Base-by-base conservation (phyloP, 768 basidiomycete species). In the Epithele typhae region DNA sequence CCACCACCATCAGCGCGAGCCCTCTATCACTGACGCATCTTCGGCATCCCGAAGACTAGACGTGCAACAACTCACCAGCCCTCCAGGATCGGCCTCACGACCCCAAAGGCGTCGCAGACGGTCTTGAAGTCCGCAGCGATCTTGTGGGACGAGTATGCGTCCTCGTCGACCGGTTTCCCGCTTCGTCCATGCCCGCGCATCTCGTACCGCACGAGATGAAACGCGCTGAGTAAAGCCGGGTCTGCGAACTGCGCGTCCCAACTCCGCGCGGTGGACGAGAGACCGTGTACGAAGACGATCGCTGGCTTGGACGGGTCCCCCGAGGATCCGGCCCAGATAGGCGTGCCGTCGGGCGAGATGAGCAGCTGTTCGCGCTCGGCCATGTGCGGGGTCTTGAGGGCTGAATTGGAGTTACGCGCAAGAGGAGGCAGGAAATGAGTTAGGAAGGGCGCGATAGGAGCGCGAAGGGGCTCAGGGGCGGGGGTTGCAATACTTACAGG, bases 281-380 rank as follows among this genome's bases (percentile, higher is more conserved):
- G 58, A 2, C 73, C 72, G 52, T 72, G 72, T 15, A 73, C 57
- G 52, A 74, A 72, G 35, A 74, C 67, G 22, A 76, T 45, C 35
- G 65, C 59, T 25, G 61, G 67, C 44, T 69, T 69, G 22, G 49
- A 48, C 15, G 63, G 61, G 47, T 72, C 52, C 14, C 72, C 72
- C n/a, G 58, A 57, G 2, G 71, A 68, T 43, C 68, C 64, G 2
- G 72, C 71, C 46, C 64, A 72, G 34, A 76, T 64, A 23, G 42
- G 52, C 8, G 68, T 70, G 17, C 72, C 72, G 49, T 73, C 73
- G 25, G 62, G 56, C n/a, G 69, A 70, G 30, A 57, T 56, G 15
- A 69, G 46, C 8, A 47, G 43, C 32, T 39, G 46, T 6, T 9
- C 35, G 18, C 35, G 35, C 8, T 30, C 27, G 27, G 27, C n/a